These are phyloP conservation scores for Candida tropicalis DNA, from an alignment of 1,139 yeast genomes.

Conservation along the genomic window DNA sequence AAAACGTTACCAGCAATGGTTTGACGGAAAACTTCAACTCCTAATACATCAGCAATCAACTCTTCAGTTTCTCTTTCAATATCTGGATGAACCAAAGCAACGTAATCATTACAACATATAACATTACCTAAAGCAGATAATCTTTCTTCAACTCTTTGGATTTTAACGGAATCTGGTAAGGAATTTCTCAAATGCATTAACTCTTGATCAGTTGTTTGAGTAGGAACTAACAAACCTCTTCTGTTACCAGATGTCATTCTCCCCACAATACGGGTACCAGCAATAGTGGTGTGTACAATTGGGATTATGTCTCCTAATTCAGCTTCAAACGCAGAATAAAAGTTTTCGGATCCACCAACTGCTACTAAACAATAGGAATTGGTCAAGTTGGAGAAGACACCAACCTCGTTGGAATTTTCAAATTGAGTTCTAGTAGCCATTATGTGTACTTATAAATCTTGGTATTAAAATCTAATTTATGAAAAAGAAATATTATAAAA, in stretches of 20 bases:
- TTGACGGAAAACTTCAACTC: conserved; percentile 98
- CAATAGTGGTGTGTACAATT: conserved; percentile 94
- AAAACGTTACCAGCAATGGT: conserved; percentile 97
- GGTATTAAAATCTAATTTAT: not conserved
- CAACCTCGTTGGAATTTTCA: conserved; percentile 98
- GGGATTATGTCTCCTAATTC: conserved; percentile 97
- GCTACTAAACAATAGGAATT: conserved; percentile 96
- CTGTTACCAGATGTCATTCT: conserved; percentile 99
- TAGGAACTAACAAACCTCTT: conserved; percentile 94
- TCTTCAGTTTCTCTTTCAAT: conserved; percentile 99
- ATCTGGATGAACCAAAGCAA: conserved; percentile 98
- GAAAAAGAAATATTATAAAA: not conserved
- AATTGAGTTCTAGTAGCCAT: conserved; percentile 66
- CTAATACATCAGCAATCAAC: conserved; percentile 96
- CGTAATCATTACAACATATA: conserved; percentile 98
- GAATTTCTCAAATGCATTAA: conserved; percentile 96
- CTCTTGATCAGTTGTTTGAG: conserved; percentile 99
- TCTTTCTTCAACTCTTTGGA: conserved; percentile 98
- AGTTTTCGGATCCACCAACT: conserved; percentile 97
- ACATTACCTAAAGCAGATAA: conserved; percentile 96
- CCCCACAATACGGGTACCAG: conserved; percentile 97
- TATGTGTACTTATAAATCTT: not conserved
- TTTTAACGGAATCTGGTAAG: conserved; percentile 93
- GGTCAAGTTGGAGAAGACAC: conserved; percentile 95
- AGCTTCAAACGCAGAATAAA: conserved; percentile 96